Evolutionary conservation across 805 yeast genomes (phyloP), one percentile per base, ranked within the genome.

Genomic region (Vanderwaltozyma verrucispora): DNA sequence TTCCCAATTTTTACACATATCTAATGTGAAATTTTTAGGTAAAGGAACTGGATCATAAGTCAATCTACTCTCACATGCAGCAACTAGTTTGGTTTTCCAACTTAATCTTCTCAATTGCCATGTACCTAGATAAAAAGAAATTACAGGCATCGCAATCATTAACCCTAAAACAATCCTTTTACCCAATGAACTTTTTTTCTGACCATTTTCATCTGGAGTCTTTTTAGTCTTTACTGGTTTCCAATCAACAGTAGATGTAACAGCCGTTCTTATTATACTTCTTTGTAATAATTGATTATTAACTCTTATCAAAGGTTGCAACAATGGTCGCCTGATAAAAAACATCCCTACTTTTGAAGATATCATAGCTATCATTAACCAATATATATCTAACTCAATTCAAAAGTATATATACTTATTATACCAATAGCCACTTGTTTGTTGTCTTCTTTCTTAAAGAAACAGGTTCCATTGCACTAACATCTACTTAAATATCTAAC

Each of bases 81-180:
- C 80, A 43, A 92, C 81, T 43, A 92, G 67, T 43, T 78, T 74
- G 18, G 77, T 81, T 58, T 92, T 92, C 98, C 98, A 92, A 42
- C 74, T 68, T 35, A 92, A 63, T 46, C 98, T 69, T 49, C 74
- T 67, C 32, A 84, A 76, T 63, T 92, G 98, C 98, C 98, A 92
- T 39, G 87, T 73, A 2, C 97, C 98, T 31, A 92, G 64, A 33
- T 77, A 79, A 55, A 89, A 83, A 10, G 95, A 75, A 2, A 87
- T 69, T 1, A 87, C 68, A 0, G 98, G 98, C 80, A 94, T 89
- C 16, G 89, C 74, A 35, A 67, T 48, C 59, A 68, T 51, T 10
- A 67, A 41, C 0, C 66, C 59, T 20, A 67, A 40, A n/a, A 62
- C 60, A 19, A 65, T 51, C 41, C 52, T 48, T 43, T 56, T 38